Conservation (phyloP, 139 green algal species). For the Haematococcus sp. region DNA sequence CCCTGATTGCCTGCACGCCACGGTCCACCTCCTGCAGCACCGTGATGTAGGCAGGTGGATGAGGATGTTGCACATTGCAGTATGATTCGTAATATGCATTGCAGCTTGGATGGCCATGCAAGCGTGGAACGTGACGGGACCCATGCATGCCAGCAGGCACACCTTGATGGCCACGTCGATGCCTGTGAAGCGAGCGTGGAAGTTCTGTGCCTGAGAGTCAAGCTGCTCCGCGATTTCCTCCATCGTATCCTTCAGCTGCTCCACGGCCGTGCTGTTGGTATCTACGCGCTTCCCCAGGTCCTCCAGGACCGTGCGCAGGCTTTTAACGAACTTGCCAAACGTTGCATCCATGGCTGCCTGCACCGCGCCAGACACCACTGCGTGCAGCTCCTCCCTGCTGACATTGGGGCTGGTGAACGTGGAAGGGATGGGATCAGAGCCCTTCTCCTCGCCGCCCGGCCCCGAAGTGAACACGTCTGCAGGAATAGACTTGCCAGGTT, state of each 20-base stretch:
- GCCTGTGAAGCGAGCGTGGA: constrained; percentile 32
- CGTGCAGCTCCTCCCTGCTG: constrained; percentile 34
- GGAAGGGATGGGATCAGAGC: too few species aligned
- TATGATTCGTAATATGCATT: too few species aligned
- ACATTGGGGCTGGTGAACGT: neutral
- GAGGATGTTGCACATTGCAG: too few species aligned
- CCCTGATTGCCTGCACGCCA: constrained; percentile 55
- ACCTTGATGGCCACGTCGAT: too few species aligned
- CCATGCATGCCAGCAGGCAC: too few species aligned
- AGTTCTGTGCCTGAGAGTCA: constrained; percentile 24
- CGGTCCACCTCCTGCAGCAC: constrained; percentile 51
- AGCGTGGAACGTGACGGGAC: too few species aligned
- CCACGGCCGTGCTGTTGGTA: constrained; percentile 2
- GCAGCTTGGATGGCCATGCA: too few species aligned
- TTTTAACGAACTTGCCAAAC: constrained; percentile 56
- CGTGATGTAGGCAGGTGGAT: too few species aligned
- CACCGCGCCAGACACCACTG: constrained; percentile 24
- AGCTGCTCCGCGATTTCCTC: constrained; percentile 31
- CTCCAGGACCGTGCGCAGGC: constrained; percentile 55
- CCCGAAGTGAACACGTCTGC: too few species aligned
- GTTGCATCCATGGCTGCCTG: constrained; percentile 39
- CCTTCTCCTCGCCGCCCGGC: too few species aligned
- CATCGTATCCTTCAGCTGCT: constrained; percentile 28
- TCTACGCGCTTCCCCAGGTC: constrained; percentile 44
- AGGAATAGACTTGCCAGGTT: too few species aligned